Conservation (phyloP, 805 yeast species). For the Candida qinlingensis region DNA sequence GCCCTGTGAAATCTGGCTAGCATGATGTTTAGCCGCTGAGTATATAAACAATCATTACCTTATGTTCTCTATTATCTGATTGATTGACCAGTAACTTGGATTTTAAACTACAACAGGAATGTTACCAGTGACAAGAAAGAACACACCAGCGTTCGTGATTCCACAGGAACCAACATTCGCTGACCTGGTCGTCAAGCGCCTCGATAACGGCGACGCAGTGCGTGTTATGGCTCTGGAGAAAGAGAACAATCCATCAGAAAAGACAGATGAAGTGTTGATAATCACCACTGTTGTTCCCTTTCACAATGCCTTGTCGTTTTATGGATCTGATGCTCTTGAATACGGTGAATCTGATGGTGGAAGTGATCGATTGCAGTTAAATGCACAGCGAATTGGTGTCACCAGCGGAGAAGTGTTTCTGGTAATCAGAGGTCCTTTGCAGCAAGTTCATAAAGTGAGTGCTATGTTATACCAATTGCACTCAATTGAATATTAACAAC, state of each 20-base stretch:
- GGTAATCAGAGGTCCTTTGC: background rate
- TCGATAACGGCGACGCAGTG: background rate
- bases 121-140: no score
- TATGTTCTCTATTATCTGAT: no score
- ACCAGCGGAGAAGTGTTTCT: conserved; percentile 4
- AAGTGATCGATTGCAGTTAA: background rate
- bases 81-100: no score
- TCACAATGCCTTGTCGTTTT: background rate
- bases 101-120: no score
- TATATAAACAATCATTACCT: no score
- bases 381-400: conserved; percentile 1
- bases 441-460: no score
- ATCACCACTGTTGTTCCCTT: background rate
- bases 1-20: background rate
- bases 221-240: background rate
- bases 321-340: conserved; percentile 4
- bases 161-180: background rate
- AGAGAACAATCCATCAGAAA: background rate
- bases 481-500: no score
- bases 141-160: background rate
- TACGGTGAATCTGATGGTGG: background rate
- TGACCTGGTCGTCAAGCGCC: background rate
- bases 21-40: no score
- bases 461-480: no score
- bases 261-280: background rate